A percentile compares a stretch with the other conserved stretches of the same genome.
phyloP scores from a whole-genome alignment of 108 stramenopile species.

The Skeletonema menzelii region DNA sequence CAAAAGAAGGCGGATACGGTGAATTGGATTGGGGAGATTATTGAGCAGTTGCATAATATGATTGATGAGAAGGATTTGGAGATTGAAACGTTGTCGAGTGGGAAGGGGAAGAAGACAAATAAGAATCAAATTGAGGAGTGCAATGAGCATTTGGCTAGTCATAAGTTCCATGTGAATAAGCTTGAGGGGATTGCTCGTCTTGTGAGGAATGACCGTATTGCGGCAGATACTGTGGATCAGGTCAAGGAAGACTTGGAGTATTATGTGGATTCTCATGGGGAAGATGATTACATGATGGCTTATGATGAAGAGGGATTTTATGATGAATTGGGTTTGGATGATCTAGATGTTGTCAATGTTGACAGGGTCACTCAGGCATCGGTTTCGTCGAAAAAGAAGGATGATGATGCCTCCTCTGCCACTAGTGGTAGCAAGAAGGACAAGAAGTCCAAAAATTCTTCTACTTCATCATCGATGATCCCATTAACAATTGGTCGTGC shows the following conservation, averaged over 20 bases:
- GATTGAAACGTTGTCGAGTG: conserved; percentile 74
- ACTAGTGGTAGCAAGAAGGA: conserved; percentile 48
- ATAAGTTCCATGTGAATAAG: conserved; percentile 93
- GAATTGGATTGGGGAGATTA: conserved; percentile 75
- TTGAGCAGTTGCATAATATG: conserved; percentile 67
- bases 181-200: conserved; percentile 96
- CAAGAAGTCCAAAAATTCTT: conserved; percentile 51
- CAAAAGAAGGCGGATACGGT: conserved; percentile 73
- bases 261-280: conserved; percentile 90
- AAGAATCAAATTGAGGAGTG: conserved; percentile 74
- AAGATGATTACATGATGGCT: conserved; percentile 87
- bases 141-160: conserved; percentile 71
- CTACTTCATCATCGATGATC: conserved; percentile 59
- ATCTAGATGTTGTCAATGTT: conserved; percentile 83
- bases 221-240: conserved; percentile 81
- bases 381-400: conserved; percentile 53
- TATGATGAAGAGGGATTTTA: conserved; percentile 94
- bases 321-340: conserved; percentile 87
- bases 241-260: conserved; percentile 96
- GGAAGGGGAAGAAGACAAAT: conserved; percentile 90
- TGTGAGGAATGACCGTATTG: conserved; percentile 91
- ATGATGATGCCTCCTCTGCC: conserved; percentile 53
- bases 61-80: conserved; percentile 90
- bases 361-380: conserved; percentile 70
- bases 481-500: conserved; percentile 93